Evolutionary conservation across 1,284 basidiomycete genomes (phyloP).

Genomic region (Ceratobasidium sp.): DNA sequence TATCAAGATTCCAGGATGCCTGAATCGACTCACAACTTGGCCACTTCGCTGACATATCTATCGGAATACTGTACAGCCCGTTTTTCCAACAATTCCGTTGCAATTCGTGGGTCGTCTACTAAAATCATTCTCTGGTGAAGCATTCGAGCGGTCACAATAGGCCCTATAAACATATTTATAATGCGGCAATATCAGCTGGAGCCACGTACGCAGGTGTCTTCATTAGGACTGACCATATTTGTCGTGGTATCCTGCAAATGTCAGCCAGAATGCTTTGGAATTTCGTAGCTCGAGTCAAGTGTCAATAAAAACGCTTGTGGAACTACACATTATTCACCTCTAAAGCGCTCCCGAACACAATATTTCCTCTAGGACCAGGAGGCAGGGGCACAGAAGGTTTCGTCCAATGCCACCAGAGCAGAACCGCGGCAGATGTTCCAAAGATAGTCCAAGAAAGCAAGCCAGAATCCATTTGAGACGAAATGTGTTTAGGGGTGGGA

Average conservation of each 20-base stretch:
- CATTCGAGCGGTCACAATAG: slow-evolving; percentile 22
- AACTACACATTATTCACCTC: slow-evolving; percentile 3
- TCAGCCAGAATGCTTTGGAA: slow-evolving; percentile 25
- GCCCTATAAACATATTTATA: neutral
- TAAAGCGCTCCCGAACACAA: slow-evolving; percentile 28
- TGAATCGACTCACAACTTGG: slow-evolving; percentile 14
- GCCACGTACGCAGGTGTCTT: too few species aligned
- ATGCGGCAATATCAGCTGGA: neutral
- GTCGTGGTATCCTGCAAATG: slow-evolving; percentile 16
- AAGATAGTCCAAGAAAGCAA: neutral
- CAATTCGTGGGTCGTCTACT: slow-evolving; percentile 21
- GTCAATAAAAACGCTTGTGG: neutral
- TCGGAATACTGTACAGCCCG: slow-evolving; percentile 33
- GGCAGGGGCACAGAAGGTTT: slow-evolving; percentile 19
- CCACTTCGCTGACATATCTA: slow-evolving; percentile 25
- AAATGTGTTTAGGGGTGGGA: too few species aligned
- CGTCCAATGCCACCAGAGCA: slow-evolving; percentile 21
- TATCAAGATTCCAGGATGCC: neutral
- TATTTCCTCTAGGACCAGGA: slow-evolving; percentile 27
- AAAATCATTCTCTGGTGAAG: slow-evolving; percentile 21
- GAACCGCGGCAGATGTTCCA: slow-evolving; percentile 4
- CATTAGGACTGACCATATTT: slow-evolving; percentile 11
- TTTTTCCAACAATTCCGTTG: slow-evolving; percentile 33
- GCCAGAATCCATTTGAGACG: slow-evolving; percentile 1
- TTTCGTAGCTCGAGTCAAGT: slow-evolving; percentile 14